Evolutionary conservation across 176 grass and related monocot genomes (phyloP), one percentile per base, ranked within the genome.

Genomic region (Raddia distichophylla): DNA sequence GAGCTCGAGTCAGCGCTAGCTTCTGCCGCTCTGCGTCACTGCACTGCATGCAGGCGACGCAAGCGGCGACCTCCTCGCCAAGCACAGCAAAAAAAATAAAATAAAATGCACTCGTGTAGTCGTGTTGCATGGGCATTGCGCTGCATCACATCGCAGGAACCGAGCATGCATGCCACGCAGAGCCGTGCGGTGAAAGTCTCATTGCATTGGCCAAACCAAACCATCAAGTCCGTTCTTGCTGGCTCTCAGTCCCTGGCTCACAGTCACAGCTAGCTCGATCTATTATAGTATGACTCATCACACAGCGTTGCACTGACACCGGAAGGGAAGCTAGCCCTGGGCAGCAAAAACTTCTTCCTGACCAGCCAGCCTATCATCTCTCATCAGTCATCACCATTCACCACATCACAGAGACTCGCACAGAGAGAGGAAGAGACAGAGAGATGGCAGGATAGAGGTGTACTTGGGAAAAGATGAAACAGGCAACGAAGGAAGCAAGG

Each of bases 401-500:
- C 9, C 49, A 17, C 35, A 20, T 49, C 40, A 68, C 6, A 56
- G 20, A 0, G 6, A 15, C 27, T 27, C 27, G 27, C 27, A 27
- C 27, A 27, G 27, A 27, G 22, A n/a, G 10, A 1, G n/a, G n/a
- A n/a, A n/a, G n/a, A n/a, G n/a, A n/a, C n/a, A n/a, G 40, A 13
- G 22, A n/a, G 10, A 1, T 27, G 18, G 14, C 32, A 40, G 14
- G 33, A 17, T n/a, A 18, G 10, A 9, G 43, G 37, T 54, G 60
- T 57, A 76, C 72, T 52, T 37, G 51, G 62, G 54, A 69, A 84
- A 70, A 43, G 73, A 77, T 52, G 55, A 34, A 49, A 13, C 54
- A 48, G 60, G 19, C 62, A 79, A 67, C 16, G 54, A 6, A 65
- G 76, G 44, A 74, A 81, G 67, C 80, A 61, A 5, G 33, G 14